Base-by-base conservation (phyloP, 2,329 filamentous ascomycete species). In the Calycina marina region DNA sequence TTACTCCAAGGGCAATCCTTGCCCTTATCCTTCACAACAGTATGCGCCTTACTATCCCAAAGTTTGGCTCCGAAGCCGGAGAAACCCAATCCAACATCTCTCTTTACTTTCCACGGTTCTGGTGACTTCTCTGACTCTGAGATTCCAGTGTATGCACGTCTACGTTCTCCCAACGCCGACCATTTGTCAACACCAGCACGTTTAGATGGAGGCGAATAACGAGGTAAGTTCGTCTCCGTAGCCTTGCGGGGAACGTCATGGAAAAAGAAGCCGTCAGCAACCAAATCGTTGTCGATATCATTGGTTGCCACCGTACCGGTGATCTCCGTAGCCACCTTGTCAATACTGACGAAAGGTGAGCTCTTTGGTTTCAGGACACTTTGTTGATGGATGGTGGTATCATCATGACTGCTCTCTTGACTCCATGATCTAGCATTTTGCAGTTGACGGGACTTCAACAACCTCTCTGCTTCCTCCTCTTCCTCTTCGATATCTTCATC, bases 401-500 rank as follows among this genome's bases (percentile, higher is more conserved):
- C 56, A 43, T 61, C 59, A 28, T 61, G 55, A 37, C 57, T 55
- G 38, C 58, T 57, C 28, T 63, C 58, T 42, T 80, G 79, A 51
- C 80, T 86, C 77, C 77, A 86, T 34, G 77, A 81, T 43, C 79
- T 69, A 35, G 77, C 71, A 52, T 84, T 83, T 48, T 79, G 65
- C 52, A 61, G 59, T 40, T 59, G 61, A 18, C 63, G 60, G 41
- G 74, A 62, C 56, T 77, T 70, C 15, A 79, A 58, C 4, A 61
- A 61, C 38, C 67, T 58, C 71, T 60, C 52, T 77, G 70, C 41
- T 68, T 69, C 72, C 47, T 77, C 69, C 45, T 81, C 71, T 40
- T 79, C 74, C 42, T 80, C 76, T 49, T 90, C 85, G 28, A 65
- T 62, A 33, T 96, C 88, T 55, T 96, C 88, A 37, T 96, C 88